Evolutionary conservation across 495 filamentous ascomycete species (phyloP).

Genomic region (Aspergillus sclerotiicarbonarius): DNA sequence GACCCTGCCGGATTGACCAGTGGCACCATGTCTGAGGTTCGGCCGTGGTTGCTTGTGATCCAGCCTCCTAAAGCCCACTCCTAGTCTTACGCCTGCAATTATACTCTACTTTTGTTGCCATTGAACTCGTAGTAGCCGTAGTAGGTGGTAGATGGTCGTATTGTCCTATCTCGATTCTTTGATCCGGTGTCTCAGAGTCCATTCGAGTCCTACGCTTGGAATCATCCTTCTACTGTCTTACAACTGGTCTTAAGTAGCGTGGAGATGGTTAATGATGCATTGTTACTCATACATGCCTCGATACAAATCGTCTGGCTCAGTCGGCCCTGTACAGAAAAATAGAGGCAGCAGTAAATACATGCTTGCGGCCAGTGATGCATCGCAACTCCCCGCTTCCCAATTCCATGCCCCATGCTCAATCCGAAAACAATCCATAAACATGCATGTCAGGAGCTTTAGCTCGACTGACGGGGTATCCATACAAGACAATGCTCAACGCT

Average conservation of each 20-base stretch:
- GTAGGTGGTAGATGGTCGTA: not conserved
- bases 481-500: slow-evolving; percentile 6
- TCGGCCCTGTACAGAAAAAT: too few relatives aligned
- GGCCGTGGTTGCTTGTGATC: not conserved
- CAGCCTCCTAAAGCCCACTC: not conserved
- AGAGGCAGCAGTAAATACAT: too few relatives aligned
- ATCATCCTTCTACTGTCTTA: too few relatives aligned
- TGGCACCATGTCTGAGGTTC: not conserved
- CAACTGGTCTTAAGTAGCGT: too few relatives aligned
- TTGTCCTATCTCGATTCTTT: too few relatives aligned
- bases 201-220: too few relatives aligned
- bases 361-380: too few relatives aligned
- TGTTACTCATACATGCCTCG: too few relatives aligned
- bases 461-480: slow-evolving; percentile 30
- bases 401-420: not conserved
- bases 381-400: not conserved
- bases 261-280: too few relatives aligned
- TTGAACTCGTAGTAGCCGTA: not conserved
- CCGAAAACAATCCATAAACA: not conserved
- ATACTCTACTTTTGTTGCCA: not conserved
- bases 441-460: slow-evolving; percentile 22
- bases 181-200: too few relatives aligned
- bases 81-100: not conserved
- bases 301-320: too few relatives aligned
- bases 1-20: not conserved